phyloP scores from a whole-genome alignment of 306 rosid species.

The Sechiopsis laciniata region DNA sequence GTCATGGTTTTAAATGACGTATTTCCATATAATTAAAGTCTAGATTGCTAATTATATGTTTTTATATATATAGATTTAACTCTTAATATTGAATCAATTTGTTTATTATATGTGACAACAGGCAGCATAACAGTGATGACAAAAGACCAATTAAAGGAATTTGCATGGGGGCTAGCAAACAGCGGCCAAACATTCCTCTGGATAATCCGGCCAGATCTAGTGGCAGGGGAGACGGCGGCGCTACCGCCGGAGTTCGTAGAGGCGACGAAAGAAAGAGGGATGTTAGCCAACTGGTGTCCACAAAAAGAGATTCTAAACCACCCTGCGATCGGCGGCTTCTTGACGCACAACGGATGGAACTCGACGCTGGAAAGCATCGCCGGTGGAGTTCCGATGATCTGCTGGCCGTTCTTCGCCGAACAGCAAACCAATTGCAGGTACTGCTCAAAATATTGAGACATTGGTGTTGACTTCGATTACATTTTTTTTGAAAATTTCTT shows the following conservation, averaged over 20 bases:
- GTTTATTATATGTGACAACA: too few species aligned
- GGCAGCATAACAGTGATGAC: constrained; percentile 29
- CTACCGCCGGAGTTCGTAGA: constrained; percentile 35
- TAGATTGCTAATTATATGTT: too few species aligned
- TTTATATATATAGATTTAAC: too few species aligned
- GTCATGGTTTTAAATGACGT: too few species aligned
- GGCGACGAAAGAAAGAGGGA: constrained; percentile 35
- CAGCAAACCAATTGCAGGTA: constrained; percentile 64
- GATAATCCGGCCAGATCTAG: constrained; percentile 56
- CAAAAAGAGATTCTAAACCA: constrained; percentile 57
- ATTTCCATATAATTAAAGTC: too few species aligned
- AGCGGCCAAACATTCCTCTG: constrained; percentile 44
- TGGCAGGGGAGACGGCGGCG: constrained; percentile 27
- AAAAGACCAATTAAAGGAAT: constrained; percentile 40
- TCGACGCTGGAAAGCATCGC: constrained; percentile 58
- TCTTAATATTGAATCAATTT: too few species aligned
- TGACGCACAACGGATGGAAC: constrained; percentile 74
- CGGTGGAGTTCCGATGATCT: constrained; percentile 53
- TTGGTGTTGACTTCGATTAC: too few species aligned
- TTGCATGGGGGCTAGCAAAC: constrained; percentile 69
- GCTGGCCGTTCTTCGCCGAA: constrained; percentile 75
- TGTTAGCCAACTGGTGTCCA: constrained; percentile 50
- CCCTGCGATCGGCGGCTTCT: constrained; percentile 51
- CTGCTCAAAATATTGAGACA: background rate
- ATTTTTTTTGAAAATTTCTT: too few species aligned